Evolutionary conservation across 768 basidiomycete species (phyloP), one percentile per base, ranked within the genome.

Genomic region (Lentinus brumalis): DNA sequence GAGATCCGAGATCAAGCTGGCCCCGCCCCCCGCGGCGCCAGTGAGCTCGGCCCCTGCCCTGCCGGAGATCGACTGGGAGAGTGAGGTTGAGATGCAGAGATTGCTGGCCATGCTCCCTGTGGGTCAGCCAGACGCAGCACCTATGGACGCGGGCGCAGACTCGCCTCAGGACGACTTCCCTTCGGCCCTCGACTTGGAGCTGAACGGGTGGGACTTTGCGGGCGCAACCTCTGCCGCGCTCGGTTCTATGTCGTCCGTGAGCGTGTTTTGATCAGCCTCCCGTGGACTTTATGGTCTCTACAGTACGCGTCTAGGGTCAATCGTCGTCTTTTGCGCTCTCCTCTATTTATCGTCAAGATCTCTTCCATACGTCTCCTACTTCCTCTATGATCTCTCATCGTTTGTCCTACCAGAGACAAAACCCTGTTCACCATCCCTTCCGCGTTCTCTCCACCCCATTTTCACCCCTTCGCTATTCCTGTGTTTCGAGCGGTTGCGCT

Each of bases 31-130:
- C 73, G 66, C 61, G 62, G 66, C 65, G 60, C 21, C 65, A 55
- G 59, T 59, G 59, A 59, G 60, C 52, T 38, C 62, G 30, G 39
- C 62, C 26, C 40, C 68, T 45, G 51, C 63, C 65, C 61, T 60
- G 67, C 56, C 62, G 65, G 67, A 52, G 62, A 71, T 64, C 56
- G 68, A 65, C 67, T 66, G 69, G 73, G 67, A 70, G 57, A 76
- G 76, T 59, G 83, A 84, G 69, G 78, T 76, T 66, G 86, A 86
- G 72, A 84, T 87, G 78, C 82, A 86, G 76, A 83, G 77, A 72
- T 74, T 88, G 55, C 69, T 88, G 71, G 83, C 83, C 70, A 75
- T 84, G 74, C 70, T 83, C 64, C 80, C 81, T 46, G 70, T 61
- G 61, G 73, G 67, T 39, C 70, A 68, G 60, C 65, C 59, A 50